Conservation (phyloP, 2,329 filamentous ascomycete genomes). For the Neofusicoccum parvum region DNA sequence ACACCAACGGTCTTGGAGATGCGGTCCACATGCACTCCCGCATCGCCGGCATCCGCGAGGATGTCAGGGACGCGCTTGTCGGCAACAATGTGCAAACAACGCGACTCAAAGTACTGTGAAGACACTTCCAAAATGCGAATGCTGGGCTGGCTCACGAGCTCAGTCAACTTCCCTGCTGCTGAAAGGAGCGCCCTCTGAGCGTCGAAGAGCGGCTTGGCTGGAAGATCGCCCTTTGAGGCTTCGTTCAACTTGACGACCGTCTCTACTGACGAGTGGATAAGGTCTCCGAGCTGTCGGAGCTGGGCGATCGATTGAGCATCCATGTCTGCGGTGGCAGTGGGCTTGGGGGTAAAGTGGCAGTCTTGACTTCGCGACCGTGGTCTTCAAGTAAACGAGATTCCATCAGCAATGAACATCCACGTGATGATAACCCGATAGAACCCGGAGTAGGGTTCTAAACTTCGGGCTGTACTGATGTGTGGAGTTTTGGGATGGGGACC, state of each 20-base stretch:
- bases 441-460: too few relatives aligned
- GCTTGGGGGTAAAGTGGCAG: too few relatives aligned
- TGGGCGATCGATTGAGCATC: not conserved
- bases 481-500: not conserved
- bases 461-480: too few relatives aligned
- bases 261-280: constrained; percentile 1
- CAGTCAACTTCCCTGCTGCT: constrained; percentile 37
- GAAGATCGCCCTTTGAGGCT: not conserved
- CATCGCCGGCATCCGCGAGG: constrained; percentile 30
- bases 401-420: too few relatives aligned
- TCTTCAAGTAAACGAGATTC: not conserved
- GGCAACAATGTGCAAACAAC: constrained; percentile 39
- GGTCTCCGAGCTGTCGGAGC: constrained; percentile 3
- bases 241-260: constrained; percentile 5
- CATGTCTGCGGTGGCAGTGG: not conserved
- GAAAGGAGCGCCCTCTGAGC: constrained; percentile 37
- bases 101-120: constrained; percentile 38
- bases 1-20: constrained; percentile 18
- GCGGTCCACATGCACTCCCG: constrained; percentile 30
- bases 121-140: constrained; percentile 37
- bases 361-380: not conserved
- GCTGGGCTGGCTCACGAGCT: constrained; percentile 38
- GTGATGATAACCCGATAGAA: too few relatives aligned
- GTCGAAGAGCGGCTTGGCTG: constrained; percentile 32
- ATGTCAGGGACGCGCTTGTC: constrained; percentile 39